These are phyloP conservation scores for Globisporangium rhizosaccharum DNA, from an alignment of 352 stramenopile species.

Conservation along the genomic window DNA sequence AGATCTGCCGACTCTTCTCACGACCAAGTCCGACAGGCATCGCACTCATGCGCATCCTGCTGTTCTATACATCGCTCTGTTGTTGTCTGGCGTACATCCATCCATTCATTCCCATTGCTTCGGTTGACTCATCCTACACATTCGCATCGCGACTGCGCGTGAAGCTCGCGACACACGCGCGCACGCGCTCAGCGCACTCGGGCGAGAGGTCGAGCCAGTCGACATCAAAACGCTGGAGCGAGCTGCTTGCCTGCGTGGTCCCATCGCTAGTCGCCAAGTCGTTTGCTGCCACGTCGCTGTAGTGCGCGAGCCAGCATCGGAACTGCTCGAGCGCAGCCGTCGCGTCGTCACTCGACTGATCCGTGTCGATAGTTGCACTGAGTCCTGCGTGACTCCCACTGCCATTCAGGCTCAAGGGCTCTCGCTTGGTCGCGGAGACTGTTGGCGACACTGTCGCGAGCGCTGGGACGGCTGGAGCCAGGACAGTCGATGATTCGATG, in stretches of 20 bases:
- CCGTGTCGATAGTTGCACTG: neutral
- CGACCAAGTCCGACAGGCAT: too few species aligned
- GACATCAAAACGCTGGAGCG: constrained; percentile 19
- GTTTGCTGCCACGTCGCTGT: constrained; percentile 18
- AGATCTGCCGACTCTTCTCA: too few species aligned
- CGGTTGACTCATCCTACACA: too few species aligned
- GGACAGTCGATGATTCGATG: neutral
- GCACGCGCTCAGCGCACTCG: constrained; percentile 16
- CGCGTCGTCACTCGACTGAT: constrained; percentile 1
- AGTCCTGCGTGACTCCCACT: neutral
- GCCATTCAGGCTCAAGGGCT: neutral
- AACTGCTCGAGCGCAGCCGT: constrained; percentile 12
- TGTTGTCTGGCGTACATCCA: neutral
- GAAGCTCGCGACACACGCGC: constrained; percentile 23
- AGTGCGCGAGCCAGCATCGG: constrained; percentile 17
- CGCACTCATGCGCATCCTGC: too few species aligned
- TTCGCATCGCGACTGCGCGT: constrained; percentile 12
- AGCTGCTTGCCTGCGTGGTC: neutral
- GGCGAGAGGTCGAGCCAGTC: constrained; percentile 24
- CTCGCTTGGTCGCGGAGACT: neutral
- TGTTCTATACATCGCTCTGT: too few species aligned
- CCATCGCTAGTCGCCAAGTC: constrained; percentile 9
- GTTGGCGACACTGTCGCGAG: neutral
- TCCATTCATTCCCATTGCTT: too few species aligned
- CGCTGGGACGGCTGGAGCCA: neutral